phyloP scores from a whole-genome alignment of 805 yeast species.

The Metschnikowia gruessii region DNA sequence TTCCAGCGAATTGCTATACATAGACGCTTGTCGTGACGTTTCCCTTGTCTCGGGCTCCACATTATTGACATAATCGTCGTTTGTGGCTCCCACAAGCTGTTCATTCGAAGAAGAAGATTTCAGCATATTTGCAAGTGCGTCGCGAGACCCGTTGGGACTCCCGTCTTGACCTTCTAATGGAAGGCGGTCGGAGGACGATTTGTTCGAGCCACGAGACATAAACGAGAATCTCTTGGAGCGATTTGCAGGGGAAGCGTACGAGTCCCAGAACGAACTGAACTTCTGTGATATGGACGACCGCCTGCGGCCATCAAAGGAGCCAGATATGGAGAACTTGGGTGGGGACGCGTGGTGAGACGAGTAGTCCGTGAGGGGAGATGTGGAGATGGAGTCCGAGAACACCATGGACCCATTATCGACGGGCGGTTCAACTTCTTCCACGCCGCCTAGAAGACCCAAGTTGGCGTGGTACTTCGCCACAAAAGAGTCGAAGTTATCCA shows the following conservation, averaged over 20 bases:
- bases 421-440: slow-evolving; percentile 9
- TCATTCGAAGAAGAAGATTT: neutral
- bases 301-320: slow-evolving; percentile 11
- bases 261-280: slow-evolving; percentile 21
- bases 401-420: slow-evolving; percentile 9
- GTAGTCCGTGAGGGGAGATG: slow-evolving; percentile 18
- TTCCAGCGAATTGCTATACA: neutral
- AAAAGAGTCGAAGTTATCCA: slow-evolving; percentile 18
- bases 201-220: slow-evolving; percentile 7
- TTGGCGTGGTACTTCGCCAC: slow-evolving; percentile 10
- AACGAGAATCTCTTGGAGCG: slow-evolving; percentile 21
- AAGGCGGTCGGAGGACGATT: slow-evolving; percentile 7
- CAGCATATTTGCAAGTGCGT: neutral
- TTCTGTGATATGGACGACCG: slow-evolving; percentile 21
- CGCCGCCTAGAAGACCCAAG: slow-evolving; percentile 11
- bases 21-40: neutral
- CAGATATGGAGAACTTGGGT: slow-evolving; percentile 4
- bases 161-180: neutral
- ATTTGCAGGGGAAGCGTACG: slow-evolving; percentile 20
- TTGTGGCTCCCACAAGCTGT: neutral
- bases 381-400: slow-evolving; percentile 11
- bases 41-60: neutral
- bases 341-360: slow-evolving; percentile 15
- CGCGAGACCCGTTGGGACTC: slow-evolving; percentile 2
- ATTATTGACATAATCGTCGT: neutral